Evolutionary conservation across 2,329 filamentous ascomycete genomes (phyloP).

Genomic region (Colletotrichum phormii): DNA sequence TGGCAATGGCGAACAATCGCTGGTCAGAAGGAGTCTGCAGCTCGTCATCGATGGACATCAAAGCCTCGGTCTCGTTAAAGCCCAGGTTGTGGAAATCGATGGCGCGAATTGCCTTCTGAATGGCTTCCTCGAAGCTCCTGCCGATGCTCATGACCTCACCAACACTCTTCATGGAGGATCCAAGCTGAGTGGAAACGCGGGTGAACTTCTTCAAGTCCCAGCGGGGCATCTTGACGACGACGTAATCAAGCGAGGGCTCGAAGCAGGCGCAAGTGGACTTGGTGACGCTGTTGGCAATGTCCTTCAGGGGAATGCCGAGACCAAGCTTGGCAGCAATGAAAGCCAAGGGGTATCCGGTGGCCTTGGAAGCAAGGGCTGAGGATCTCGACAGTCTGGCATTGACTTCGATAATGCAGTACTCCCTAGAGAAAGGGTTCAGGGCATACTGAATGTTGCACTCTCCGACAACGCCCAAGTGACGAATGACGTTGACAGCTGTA

Average conservation of each 20-base stretch:
- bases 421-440: slow-evolving; percentile 91
- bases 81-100: slow-evolving; percentile 97
- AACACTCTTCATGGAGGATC: slow-evolving; percentile 99
- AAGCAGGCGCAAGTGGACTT: slow-evolving; percentile 97
- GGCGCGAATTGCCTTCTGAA: slow-evolving; percentile 96
- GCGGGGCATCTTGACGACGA: slow-evolving; percentile 97
- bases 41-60: slow-evolving; percentile 97
- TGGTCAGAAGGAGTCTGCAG: slow-evolving; percentile 98
- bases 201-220: slow-evolving; percentile 99
- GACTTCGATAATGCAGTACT: slow-evolving; percentile 99
- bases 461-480: slow-evolving; percentile 95
- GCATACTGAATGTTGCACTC: slow-evolving; percentile 99
- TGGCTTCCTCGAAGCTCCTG: slow-evolving; percentile 95
- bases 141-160: slow-evolving; percentile 99
- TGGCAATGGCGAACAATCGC: slow-evolving; percentile 95
- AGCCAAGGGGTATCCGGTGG: slow-evolving; percentile 93
- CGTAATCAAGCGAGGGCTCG: slow-evolving; percentile 97
- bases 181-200: slow-evolving; percentile 92
- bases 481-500: slow-evolving; percentile 96
- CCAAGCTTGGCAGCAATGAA: slow-evolving; percentile 98
- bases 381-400: slow-evolving; percentile 96
- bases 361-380: slow-evolving; percentile 95
- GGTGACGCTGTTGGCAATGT: slow-evolving; percentile 96
- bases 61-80: slow-evolving; percentile 89
- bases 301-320: slow-evolving; percentile 92